These are phyloP conservation scores for Starmerella sirachaensis DNA, from an alignment of 805 yeast species.

Conservation along the genomic window DNA sequence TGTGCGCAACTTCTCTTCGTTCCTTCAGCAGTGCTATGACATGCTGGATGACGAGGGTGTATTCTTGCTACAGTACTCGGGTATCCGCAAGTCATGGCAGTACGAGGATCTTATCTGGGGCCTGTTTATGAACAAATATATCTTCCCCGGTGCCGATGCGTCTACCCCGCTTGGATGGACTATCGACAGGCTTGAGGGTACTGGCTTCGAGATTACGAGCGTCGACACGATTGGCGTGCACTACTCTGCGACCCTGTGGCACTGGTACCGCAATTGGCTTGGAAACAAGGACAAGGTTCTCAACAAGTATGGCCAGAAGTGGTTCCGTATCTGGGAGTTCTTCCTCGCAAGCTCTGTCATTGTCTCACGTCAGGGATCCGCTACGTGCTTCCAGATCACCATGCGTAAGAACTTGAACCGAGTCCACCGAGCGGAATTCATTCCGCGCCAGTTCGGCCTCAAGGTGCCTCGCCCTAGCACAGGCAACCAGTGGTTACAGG, in stretches of 20 bases:
- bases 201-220: slow-evolving; percentile 75
- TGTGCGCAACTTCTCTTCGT: slow-evolving; percentile 64
- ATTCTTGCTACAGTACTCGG: slow-evolving; percentile 79
- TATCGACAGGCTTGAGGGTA: slow-evolving; percentile 59
- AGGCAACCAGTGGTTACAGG: slow-evolving; percentile 27
- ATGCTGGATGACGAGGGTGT: slow-evolving; percentile 87
- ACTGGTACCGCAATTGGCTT: slow-evolving; percentile 92
- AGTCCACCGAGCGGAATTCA: slow-evolving; percentile 69
- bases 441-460: slow-evolving; percentile 68
- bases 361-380: slow-evolving; percentile 85
- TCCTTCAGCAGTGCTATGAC: slow-evolving; percentile 69
- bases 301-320: slow-evolving; percentile 71
- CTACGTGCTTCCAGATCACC: slow-evolving; percentile 81
- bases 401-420: slow-evolving; percentile 81
- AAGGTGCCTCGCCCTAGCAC: slow-evolving; percentile 30
- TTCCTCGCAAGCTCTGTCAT: slow-evolving; percentile 74
- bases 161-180: slow-evolving; percentile 86
- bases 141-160: slow-evolving; percentile 96
- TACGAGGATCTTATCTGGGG: slow-evolving; percentile 93
- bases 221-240: slow-evolving; percentile 86
- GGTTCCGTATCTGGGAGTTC: slow-evolving; percentile 91
- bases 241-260: slow-evolving; percentile 82
- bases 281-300: slow-evolving; percentile 65
- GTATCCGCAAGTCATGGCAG: slow-evolving; percentile 85
- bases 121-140: slow-evolving; percentile 86